Base-by-base conservation (phyloP, 768 basidiomycete genomes). In the Mycena capillaripes region DNA sequence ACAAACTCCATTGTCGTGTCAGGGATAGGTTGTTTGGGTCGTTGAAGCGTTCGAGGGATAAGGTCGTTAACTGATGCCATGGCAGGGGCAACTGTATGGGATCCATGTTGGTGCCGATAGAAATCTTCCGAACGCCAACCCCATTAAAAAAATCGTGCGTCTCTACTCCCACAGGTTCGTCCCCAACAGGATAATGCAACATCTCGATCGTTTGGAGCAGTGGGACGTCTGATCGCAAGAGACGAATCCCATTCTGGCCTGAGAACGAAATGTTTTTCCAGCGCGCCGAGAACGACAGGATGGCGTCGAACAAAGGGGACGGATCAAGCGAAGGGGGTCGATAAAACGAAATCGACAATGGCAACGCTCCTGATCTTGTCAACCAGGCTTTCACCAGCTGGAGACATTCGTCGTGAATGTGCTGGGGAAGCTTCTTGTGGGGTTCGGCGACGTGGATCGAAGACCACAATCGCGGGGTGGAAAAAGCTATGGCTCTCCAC, bases 391-490 rank as follows among this genome's bases (percentile, higher is more conserved):
- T 61, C 27, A 52, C 58, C 32, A 52, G 11, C 27, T 60, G 29
- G 2, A 69, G 59, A 40, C 67, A 58, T 19, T 34, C 57, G 2
- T 42, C 46, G 25, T 48, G 19, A 2, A 69, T 5, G 23, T 53
- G 7, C 17, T 2, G 23, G 17, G 29, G 9, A 29, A 52, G 34
- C 14, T 53, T 14, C 2, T 19, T 16, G 7, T 34, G 21, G 2
- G 67, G 67, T 40, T 61, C 67, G 10, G 36, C 46, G 40, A 75
- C 62, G 30, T 75, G 71, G 17, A 76, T 42, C 1, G 64, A 57
- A 1, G 75, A 72, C 81, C 81, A 82, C 1, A 82, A 59, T 19
- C 63, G 62, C 25, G 81, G 81, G 1, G 81, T 82, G 16, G 76
- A 63, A 3, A 74, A 70, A 1, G 73, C 67, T 3, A 81, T 64